Evolutionary conservation across 768 basidiomycete species (phyloP), one percentile per base, ranked within the genome.

Genomic region (Boletus tylopilopsis): DNA sequence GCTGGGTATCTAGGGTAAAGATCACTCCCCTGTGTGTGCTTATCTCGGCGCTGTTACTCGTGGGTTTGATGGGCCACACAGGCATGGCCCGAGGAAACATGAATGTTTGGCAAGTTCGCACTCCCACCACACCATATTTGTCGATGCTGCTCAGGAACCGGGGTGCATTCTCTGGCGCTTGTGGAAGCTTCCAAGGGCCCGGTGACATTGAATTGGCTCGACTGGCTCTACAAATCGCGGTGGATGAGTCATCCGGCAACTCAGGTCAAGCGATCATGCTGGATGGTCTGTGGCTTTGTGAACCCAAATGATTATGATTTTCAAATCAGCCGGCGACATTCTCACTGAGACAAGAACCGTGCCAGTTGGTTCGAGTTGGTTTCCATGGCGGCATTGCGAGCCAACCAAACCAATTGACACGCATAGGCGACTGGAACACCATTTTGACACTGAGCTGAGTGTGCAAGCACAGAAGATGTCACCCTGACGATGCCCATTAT

Each of bases 91-190:
- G 55, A 55, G 49, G 59, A 55, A 58, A n/a, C 40, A 41, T 27
- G 49, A 53, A 19, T 16, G 21, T 43, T n/a, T 23, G 22, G 33
- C 55, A 52, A 16, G 32, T 50, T 55, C 25, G 32, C 32, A 29
- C 45, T 45, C 57, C 50, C 52, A 52, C 53, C 47, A 29, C 24
- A 3, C 53, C 45, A 21, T 24, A 48, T 60, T 55, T 54, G 43
- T 53, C 43, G 41, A 37, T 33, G 36, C 45, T 49, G 41, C 40
- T 61, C 61, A 58, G 64, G 59, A 68, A 66, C 64, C 54, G 53
- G 64, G 66, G 64, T 66, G 29, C 56, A 25, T 57, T 54, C 50
- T 37, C 43, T 42, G 36, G 38, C 56, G 56, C 56, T 37, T 22
- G 18, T 32, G 21, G 43, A 33, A 44, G 33, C 49, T 40, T 42